A percentile compares a stretch with the other conserved stretches of the same genome.
These are phyloP conservation scores for Rhodamnia argentea DNA, from an alignment of 345 rosid genomes.

Conservation along the genomic window DNA sequence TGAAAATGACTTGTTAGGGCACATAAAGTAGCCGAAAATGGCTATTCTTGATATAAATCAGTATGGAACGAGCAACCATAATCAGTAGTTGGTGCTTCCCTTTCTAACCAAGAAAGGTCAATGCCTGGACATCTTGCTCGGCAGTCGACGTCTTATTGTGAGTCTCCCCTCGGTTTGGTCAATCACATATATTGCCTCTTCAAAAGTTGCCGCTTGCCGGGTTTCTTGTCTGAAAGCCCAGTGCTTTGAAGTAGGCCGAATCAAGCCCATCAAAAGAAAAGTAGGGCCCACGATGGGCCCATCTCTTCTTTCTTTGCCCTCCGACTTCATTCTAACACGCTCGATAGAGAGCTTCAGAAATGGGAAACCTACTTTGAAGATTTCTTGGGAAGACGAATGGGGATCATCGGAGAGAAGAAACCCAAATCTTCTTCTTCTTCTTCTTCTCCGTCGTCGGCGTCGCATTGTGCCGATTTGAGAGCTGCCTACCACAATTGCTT, in stretches of 20 bases:
- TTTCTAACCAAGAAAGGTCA: background rate
- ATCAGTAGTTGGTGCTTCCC: background rate
- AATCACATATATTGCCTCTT: background rate
- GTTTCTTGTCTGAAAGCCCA: background rate
- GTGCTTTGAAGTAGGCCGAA: background rate
- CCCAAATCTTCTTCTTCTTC: slow-evolving; percentile 3
- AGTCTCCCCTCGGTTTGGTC: background rate
- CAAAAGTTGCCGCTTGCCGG: background rate
- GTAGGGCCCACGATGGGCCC: background rate
- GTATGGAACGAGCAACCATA: background rate
- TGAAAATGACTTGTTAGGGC: background rate
- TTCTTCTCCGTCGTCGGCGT: slow-evolving; percentile 38
- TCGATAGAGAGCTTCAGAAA: background rate
- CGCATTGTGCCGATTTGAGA: slow-evolving; percentile 67
- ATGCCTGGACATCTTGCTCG: background rate
- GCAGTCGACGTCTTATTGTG: background rate
- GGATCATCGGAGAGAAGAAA: slow-evolving; percentile 17
- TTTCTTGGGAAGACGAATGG: slow-evolving; percentile 18
- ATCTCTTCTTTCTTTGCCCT: background rate
- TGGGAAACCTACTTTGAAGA: background rate
- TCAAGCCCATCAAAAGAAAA: too few relatives aligned
- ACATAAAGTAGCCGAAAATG: background rate
- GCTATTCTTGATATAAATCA: background rate
- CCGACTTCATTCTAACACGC: background rate
- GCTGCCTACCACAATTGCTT: slow-evolving; percentile 76